Base-by-base conservation (phyloP, 148 eudicot genomes). In the Heliamphora exappendiculata region DNA sequence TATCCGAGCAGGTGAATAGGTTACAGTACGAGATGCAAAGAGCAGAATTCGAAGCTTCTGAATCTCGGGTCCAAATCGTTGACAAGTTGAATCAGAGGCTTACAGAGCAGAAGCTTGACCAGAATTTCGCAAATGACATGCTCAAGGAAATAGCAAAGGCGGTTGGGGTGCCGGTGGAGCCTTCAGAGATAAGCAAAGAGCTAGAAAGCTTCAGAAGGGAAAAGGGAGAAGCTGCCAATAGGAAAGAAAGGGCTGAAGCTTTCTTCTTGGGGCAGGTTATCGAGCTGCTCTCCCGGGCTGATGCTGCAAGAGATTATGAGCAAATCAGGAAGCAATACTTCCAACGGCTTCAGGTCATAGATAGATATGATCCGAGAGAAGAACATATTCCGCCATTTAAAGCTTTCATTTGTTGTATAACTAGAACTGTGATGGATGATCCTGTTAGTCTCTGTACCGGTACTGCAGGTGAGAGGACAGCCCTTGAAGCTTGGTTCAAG, bases 371-470 rank as follows among this genome's bases (percentile, higher is more conserved):
- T 74, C 70, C 81, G 9, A 73, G 53, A 74, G 82, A 71, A 70
- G 85, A 82, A 36, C 77, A 57, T 70, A 85, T 85, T 20, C 76
- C 26, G 72, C 85, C 87, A 3, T 85, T 64, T 69, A 85, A 79
- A 60, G 81, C 85, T 54, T 85, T 82, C 68, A 44, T 24, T 55
- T 85, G 87, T 82, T 77, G 81, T 8, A 79, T 85, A 34, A 82
- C 81, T 0, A 59, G 59, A 70, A n/a, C 8, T 19, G 83, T 85
- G 57, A 85, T 85, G 87, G 75, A 54, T 14, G 87, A 85, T 79
- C 87, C 87, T 54, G 85, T 85, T 26, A 82, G 87, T 66, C 84
- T 82, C 66, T 85, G 81, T 72, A 85, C 84, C 4, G 85, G 87
- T 33, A 85, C 87, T 73, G 76, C 87, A 28, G 82, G 84, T 41